Evolutionary conservation across 2,329 filamentous ascomycete genomes (phyloP).

Genomic region (Neofusicoccum parvum): DNA sequence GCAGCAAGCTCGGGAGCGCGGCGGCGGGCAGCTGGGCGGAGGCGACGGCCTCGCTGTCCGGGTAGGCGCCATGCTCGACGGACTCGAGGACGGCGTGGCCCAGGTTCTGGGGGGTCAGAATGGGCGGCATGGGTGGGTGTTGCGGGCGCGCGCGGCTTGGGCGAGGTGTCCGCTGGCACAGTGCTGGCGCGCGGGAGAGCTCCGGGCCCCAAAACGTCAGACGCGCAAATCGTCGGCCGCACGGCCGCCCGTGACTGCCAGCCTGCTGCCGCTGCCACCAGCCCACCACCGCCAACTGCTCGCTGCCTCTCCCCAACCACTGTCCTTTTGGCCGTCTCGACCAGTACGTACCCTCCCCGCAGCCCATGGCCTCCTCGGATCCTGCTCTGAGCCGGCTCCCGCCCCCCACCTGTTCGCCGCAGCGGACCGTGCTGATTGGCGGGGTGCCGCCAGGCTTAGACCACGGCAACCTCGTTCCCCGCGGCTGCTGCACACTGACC

Average conservation of each 20-base stretch:
- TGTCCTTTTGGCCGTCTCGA: background rate
- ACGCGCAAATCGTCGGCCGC: background rate
- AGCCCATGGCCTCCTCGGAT: background rate
- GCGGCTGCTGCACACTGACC: background rate
- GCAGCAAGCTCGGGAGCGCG: slow-evolving; percentile 53
- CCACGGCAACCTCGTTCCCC: background rate
- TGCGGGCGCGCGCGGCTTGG: background rate
- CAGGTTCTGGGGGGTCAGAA: slow-evolving; percentile 42
- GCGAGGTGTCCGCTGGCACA: background rate
- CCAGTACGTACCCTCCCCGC: background rate
- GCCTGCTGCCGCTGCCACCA: too few species aligned
- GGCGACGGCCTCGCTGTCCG: slow-evolving; percentile 58
- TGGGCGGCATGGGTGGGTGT: slow-evolving; percentile 24
- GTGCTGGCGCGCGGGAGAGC: slow-evolving; percentile 12
- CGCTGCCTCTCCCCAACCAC: background rate
- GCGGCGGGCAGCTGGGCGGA: slow-evolving; percentile 54
- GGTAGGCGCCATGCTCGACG: slow-evolving; percentile 59
- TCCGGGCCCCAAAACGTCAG: slow-evolving; percentile 11
- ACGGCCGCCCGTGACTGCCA: background rate
- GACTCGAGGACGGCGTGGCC: slow-evolving; percentile 67
- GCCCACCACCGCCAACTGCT: background rate
- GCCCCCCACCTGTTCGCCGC: background rate
- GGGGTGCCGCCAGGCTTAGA: background rate
- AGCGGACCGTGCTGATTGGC: background rate
- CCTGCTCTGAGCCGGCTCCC: background rate